Percentiles rank a stretch among this genome's conserved stretches.
Evolutionary conservation across 257 asterid genomes (phyloP).

Genomic region (Agastache rugosa): DNA sequence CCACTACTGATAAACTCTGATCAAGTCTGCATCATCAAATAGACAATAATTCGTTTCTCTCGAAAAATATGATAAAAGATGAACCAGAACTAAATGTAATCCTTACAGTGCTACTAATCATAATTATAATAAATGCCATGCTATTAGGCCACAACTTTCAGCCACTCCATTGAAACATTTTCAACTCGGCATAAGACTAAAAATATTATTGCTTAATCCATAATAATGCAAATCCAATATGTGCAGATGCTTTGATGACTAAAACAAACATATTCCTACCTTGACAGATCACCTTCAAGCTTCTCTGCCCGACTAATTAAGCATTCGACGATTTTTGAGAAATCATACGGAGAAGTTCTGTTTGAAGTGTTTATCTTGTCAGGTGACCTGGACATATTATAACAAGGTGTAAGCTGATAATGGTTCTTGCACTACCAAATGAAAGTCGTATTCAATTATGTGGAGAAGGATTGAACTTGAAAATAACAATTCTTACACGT

Average conservation of each 20-base stretch:
- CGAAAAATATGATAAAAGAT: not conserved
- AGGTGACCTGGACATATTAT: slow-evolving; percentile 46
- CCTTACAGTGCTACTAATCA: not conserved
- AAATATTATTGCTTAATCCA: not conserved
- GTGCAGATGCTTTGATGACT: slow-evolving; percentile 9
- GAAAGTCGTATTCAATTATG: slow-evolving; percentile 6
- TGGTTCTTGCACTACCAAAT: slow-evolving; percentile 8
- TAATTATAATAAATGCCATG: not conserved
- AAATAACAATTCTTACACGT: slow-evolving; percentile 45
- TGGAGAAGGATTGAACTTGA: slow-evolving; percentile 13
- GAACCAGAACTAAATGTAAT: slow-evolving; percentile 4
- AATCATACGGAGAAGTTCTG: slow-evolving; percentile 38
- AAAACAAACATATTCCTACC: slow-evolving; percentile 43
- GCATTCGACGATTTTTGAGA: slow-evolving; percentile 50
- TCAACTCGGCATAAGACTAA: not conserved
- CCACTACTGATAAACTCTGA: slow-evolving; percentile 46
- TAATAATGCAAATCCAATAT: not conserved
- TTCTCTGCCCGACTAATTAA: slow-evolving; percentile 49
- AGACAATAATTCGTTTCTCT: slow-evolving; percentile 12
- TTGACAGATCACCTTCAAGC: slow-evolving; percentile 56
- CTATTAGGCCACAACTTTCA: no score
- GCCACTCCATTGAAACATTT: not conserved
- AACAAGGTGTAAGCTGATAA: not conserved
- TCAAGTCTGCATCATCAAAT: slow-evolving; percentile 68
- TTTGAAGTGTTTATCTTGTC: slow-evolving; percentile 44